Evolutionary conservation across 2,329 filamentous ascomycete genomes (phyloP).

Genomic region (Aureobasidium sp.): DNA sequence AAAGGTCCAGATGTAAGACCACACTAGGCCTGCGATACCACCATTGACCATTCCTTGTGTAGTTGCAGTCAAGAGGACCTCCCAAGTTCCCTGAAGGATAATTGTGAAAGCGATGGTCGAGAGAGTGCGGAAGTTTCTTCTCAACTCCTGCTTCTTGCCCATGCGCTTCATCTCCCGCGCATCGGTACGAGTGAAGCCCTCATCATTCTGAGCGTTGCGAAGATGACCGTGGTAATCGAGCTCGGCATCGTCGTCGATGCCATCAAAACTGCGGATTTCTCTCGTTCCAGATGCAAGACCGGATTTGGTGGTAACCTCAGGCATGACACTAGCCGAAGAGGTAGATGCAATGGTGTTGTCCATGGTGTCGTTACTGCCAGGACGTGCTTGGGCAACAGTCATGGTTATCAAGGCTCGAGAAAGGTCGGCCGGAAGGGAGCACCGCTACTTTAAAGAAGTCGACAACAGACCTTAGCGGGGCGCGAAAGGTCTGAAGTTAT

Average conservation of each 20-base stretch:
- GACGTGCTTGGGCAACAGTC: neutral
- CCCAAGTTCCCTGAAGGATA: constrained; percentile 13
- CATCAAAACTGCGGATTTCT: constrained; percentile 9
- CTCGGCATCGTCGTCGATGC: constrained; percentile 3
- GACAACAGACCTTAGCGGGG: neutral
- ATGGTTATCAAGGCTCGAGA: neutral
- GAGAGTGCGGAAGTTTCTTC: constrained; percentile 18
- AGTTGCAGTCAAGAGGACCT: constrained; percentile 11
- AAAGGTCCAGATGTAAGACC: constrained; percentile 21
- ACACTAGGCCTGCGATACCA: constrained; percentile 29
- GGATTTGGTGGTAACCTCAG: neutral
- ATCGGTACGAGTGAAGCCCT: constrained; percentile 9
- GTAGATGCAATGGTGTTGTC: constrained; percentile 2
- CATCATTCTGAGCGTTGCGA: constrained; percentile 3
- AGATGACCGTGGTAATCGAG: constrained; percentile 13
- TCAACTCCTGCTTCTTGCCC: constrained; percentile 42
- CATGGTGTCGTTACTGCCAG: constrained; percentile 7
- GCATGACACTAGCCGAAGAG: constrained; percentile 6
- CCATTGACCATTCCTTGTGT: constrained; percentile 21
- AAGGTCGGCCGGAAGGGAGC: neutral
- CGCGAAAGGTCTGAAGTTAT: neutral
- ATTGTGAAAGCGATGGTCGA: constrained; percentile 15
- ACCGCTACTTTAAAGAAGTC: neutral
- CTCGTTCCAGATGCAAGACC: neutral
- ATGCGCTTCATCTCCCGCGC: constrained; percentile 38